Percentiles rank a stretch among this genome's conserved stretches.
phyloP scores from a whole-genome alignment of 257 asterid species.

The Leptodermis oblonga region DNA sequence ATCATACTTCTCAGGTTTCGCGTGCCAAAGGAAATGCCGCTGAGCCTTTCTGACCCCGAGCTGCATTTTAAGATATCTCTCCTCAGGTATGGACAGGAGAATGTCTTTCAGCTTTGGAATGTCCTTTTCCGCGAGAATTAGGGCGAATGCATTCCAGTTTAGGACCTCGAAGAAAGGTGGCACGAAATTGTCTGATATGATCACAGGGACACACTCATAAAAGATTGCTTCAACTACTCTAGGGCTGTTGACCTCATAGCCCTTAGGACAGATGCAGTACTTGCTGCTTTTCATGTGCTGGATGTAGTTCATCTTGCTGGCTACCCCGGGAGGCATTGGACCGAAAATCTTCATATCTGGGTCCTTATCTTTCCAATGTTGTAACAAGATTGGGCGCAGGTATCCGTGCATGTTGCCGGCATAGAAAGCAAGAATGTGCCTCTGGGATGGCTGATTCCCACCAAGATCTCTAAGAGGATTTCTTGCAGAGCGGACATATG shows the following conservation, averaged over 20 bases:
- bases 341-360: slow-evolving; percentile 70
- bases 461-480: slow-evolving; percentile 79
- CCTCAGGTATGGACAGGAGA: slow-evolving; percentile 54
- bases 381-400: slow-evolving; percentile 67
- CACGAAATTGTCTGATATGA: slow-evolving; percentile 81
- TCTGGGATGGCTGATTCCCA: slow-evolving; percentile 67
- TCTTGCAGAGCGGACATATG: slow-evolving; percentile 67
- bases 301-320: slow-evolving; percentile 83
- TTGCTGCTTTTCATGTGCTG: slow-evolving; percentile 82
- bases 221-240: slow-evolving; percentile 84
- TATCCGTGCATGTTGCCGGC: slow-evolving; percentile 87
- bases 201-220: slow-evolving; percentile 85
- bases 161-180: slow-evolving; percentile 86
- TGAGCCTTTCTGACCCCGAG: slow-evolving; percentile 60
- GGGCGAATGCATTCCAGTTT: slow-evolving; percentile 68
- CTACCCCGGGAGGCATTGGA: slow-evolving; percentile 77
- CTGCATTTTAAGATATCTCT: slow-evolving; percentile 65
- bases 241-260: slow-evolving; percentile 91
- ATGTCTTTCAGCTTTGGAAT: slow-evolving; percentile 50
- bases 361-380: slow-evolving; percentile 64
- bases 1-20: slow-evolving; percentile 66
- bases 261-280: slow-evolving; percentile 86
- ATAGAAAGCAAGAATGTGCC: slow-evolving; percentile 66
- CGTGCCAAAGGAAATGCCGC: slow-evolving; percentile 83
- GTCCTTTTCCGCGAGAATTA: slow-evolving; percentile 70